These are phyloP conservation scores for Fomitopsis serialis DNA, from an alignment of 768 basidiomycete genomes.

Conservation along the genomic window DNA sequence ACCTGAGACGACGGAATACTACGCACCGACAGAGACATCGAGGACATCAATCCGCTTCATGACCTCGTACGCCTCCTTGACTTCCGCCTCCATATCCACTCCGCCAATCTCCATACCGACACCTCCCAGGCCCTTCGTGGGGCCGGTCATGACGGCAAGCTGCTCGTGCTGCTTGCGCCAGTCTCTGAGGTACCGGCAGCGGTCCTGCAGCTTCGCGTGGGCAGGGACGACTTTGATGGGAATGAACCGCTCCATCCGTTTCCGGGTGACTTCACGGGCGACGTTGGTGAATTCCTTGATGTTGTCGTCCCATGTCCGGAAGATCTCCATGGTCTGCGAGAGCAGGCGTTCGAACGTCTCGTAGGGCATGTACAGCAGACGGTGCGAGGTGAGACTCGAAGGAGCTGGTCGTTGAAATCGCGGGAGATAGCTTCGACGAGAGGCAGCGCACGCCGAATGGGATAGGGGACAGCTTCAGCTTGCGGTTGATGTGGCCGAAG, in stretches of 20 bases:
- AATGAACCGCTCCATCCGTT: constrained; percentile 88
- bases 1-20: neutral
- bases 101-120: constrained; percentile 76
- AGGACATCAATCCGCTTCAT: constrained; percentile 95
- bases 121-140: constrained; percentile 78
- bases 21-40: constrained; percentile 85
- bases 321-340: constrained; percentile 59
- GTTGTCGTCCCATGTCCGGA: constrained; percentile 56
- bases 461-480: constrained; percentile 96
- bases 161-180: constrained; percentile 99
- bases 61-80: constrained; percentile 94
- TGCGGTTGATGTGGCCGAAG: constrained; percentile 92
- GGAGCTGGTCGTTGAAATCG: constrained; percentile 93
- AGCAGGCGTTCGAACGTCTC: constrained; percentile 89
- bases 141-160: constrained; percentile 94
- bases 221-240: constrained; percentile 93
- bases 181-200: constrained; percentile 78
- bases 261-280: constrained; percentile 84
- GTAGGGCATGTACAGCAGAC: constrained; percentile 91
- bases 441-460: constrained; percentile 90
- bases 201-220: constrained; percentile 87
- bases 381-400: constrained; percentile 87
- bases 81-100: constrained; percentile 98
- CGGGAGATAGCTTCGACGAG: constrained; percentile 97
- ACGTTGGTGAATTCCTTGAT: constrained; percentile 68